Conservation (phyloP, 306 rosid species). For the Quillaja saponaria region DNA sequence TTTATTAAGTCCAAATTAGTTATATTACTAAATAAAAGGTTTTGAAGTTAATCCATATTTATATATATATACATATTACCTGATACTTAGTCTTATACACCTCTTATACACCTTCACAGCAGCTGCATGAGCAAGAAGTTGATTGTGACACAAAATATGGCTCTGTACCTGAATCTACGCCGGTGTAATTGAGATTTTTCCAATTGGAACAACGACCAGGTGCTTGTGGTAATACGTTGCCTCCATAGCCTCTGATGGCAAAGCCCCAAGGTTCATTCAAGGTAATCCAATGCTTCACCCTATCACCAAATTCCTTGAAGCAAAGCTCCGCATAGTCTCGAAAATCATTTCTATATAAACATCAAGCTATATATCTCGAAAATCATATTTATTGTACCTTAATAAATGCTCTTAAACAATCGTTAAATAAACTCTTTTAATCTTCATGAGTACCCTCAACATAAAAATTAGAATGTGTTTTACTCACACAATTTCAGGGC, state of each 20-base stretch:
- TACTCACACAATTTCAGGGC: conserved; percentile 9
- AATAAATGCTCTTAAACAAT: neutral
- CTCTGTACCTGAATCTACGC: neutral
- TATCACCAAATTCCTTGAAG: no score
- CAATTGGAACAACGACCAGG: neutral
- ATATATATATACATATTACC: conserved; percentile 28
- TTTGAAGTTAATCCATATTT: no score
- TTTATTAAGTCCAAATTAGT: neutral
- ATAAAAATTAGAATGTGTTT: no score
- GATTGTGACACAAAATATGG: neutral
- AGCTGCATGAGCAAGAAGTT: neutral
- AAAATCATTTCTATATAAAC: neutral
- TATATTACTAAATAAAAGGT: neutral
- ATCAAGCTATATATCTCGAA: neutral
- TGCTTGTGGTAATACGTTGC: no score
- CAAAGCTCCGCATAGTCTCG: no score
- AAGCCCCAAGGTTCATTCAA: no score
- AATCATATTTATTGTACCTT: neutral
- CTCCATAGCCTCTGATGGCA: neutral
- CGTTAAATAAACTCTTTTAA: no score
- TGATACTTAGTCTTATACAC: no score
- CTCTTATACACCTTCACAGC: neutral
- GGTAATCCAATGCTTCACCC: no score
- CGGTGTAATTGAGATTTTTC: neutral
- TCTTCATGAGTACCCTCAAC: no score